Conservation (phyloP, 1,284 basidiomycete genomes). For the Rhodotorula sp. region DNA sequence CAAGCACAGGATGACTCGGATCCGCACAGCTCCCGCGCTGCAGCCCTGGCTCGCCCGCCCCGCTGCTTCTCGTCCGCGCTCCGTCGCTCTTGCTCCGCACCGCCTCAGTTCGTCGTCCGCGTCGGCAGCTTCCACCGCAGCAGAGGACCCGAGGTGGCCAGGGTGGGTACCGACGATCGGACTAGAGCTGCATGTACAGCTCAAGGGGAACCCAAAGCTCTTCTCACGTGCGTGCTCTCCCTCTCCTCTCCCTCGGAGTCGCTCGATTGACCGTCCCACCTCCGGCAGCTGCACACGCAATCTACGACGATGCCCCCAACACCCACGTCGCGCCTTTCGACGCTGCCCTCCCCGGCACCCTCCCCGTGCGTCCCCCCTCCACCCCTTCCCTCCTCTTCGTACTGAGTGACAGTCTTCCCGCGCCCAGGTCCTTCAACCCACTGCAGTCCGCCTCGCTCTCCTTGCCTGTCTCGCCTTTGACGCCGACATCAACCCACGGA, state of each 20-base stretch:
- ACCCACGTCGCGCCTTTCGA: conserved; percentile 80
- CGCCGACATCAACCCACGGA: conserved; percentile 58
- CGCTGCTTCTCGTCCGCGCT: background rate
- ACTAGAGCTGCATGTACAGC: conserved; percentile 93
- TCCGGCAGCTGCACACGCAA: conserved; percentile 58
- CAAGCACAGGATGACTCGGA: background rate
- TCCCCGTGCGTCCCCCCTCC: conserved; percentile 65
- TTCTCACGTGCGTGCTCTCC: conserved; percentile 72
- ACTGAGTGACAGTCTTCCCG: background rate
- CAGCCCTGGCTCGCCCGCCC: background rate
- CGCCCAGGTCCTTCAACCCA: conserved; percentile 69
- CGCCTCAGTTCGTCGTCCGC: conserved; percentile 1
- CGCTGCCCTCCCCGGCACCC: conserved; percentile 86
- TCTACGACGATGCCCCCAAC: conserved; percentile 65
- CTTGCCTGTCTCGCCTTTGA: conserved; percentile 80
- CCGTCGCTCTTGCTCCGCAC: background rate
- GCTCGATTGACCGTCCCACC: background rate
- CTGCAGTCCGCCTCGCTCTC: conserved; percentile 78
- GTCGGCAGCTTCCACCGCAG: background rate
- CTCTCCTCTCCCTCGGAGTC: background rate
- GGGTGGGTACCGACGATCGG: conserved; percentile 61
- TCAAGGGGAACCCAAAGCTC: conserved; percentile 81
- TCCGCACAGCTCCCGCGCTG: background rate
- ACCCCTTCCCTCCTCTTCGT: background rate
- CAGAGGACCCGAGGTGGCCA: conserved; percentile 20